Percentiles rank a stretch among this genome's conserved stretches.
phyloP scores from a whole-genome alignment of 108 stramenopile species.

The Craspedostauros australis region DNA sequence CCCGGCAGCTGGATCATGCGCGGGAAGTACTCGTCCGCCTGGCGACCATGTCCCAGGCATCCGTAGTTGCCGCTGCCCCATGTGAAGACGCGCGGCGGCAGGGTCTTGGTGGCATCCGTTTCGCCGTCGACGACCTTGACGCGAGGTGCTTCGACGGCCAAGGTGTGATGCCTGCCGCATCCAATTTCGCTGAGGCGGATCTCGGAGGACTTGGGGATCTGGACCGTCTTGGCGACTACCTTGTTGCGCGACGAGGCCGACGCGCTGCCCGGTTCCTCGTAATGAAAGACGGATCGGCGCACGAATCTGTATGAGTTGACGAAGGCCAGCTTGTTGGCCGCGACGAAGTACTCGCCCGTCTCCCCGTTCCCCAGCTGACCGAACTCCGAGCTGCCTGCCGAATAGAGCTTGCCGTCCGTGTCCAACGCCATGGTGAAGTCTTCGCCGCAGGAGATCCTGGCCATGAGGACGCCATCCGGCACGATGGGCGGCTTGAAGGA shows the following conservation, averaged over 20 bases:
- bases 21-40: constrained; percentile 81
- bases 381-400: constrained; percentile 69
- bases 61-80: constrained; percentile 90
- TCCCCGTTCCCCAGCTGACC: constrained; percentile 86
- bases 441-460: constrained; percentile 75
- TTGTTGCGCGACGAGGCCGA: constrained; percentile 12
- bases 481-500: constrained; percentile 11
- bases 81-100: constrained; percentile 55
- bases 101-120: neutral
- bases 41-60: constrained; percentile 71
- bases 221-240: constrained; percentile 39
- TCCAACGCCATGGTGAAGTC: constrained; percentile 71
- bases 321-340: constrained; percentile 74
- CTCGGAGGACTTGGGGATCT: constrained; percentile 22
- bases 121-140: constrained; percentile 8
- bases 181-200: constrained; percentile 55
- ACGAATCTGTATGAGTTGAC: constrained; percentile 62
- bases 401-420: constrained; percentile 69
- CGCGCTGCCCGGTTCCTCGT: constrained; percentile 43
- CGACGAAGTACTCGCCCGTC: constrained; percentile 83
- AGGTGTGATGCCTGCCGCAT: constrained; percentile 76
- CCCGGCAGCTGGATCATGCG: constrained; percentile 40
- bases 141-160: constrained; percentile 71
- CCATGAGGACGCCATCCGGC: constrained; percentile 11
- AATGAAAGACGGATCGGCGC: constrained; percentile 44